Evolutionary conservation across 1,139 yeast genomes (phyloP), one percentile per base, ranked within the genome.

Genomic region (Blastobotrys apis): DNA sequence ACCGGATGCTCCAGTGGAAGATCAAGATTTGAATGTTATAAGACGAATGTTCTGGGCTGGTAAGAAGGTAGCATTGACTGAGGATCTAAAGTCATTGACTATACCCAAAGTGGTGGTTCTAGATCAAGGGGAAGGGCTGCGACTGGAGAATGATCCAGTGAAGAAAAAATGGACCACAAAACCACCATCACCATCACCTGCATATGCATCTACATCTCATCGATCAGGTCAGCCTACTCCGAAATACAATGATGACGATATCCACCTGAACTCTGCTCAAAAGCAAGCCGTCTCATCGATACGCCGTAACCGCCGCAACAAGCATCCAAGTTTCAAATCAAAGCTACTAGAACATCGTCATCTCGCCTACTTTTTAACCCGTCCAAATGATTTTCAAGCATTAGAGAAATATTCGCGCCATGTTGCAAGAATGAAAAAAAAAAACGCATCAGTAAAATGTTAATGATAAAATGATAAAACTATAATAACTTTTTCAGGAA

Each of bases 11-110:
- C 16, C 41, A 12, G 22, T 25, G 37, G 37, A 37, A 17, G 26
- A 25, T 15, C 34, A 21, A 4, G 56, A 53, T n/a, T 33, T 56
- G 17, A 45, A 47, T 20, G 37, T 50, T 10, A 45, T 54, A 6
- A 49, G 59, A 21, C 40, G 49, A 9, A 42, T 56, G 35, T 55
- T 56, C 39, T 56, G 60, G 60, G 40, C 46, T 15, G 55, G 57
- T 2, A 41, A 50, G 16, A 40, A 47, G n/a, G 47, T 56, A 3
- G 40, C 49, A 5, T 43, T 52, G 12, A 44, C 50, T 21, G 44
- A 45, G 15, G 41, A 45, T 22, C 46, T 54, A 19, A 38, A 44
- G 13, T 44, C 43, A 5, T 43, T 55, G 20, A 33, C 44, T 10
- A 37, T 51, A 1, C 59, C 58, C 21, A 38, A 41, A 27, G 27